A percentile compares a stretch with the other conserved stretches of the same genome.
These are phyloP conservation scores for Penicillium taxi DNA, from an alignment of 495 filamentous ascomycete genomes.

Conservation along the genomic window DNA sequence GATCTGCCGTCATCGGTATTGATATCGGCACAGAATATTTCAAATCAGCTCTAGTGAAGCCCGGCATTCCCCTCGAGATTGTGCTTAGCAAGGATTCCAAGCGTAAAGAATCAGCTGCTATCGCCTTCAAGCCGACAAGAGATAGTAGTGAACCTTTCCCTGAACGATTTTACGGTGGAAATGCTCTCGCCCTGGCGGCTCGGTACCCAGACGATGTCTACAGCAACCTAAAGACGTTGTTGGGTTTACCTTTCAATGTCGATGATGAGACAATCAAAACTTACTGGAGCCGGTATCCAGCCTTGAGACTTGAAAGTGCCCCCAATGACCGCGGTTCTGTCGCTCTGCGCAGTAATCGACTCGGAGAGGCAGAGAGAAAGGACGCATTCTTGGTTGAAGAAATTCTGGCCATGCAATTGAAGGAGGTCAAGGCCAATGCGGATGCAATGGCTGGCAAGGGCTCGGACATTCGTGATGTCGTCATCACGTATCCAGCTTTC, in stretches of 20 bases:
- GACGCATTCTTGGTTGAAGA: conserved; percentile 83
- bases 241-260: conserved; percentile 56
- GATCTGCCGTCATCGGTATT: conserved; percentile 76
- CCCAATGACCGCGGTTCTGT: conserved; percentile 57
- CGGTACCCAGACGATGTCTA: conserved; percentile 91
- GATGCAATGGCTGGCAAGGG: conserved; percentile 77
- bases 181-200: conserved; percentile 79
- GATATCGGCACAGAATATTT: conserved; percentile 96
- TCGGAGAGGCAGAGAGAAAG: conserved; percentile 53
- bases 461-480: conserved; percentile 63
- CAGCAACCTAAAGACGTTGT: conserved; percentile 78
- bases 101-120: conserved; percentile 85
- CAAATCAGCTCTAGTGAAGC: conserved; percentile 94
- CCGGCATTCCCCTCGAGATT: conserved; percentile 95
- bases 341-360: conserved; percentile 66
- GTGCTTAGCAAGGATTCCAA: conserved; percentile 98
- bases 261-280: conserved; percentile 53
- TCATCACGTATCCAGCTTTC: conserved; percentile 88
- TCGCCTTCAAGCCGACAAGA: conserved; percentile 82
- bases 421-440: conserved; percentile 79
- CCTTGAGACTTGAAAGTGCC: conserved; percentile 36
- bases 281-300: conserved; percentile 67
- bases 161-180: conserved; percentile 83
- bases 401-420: conserved; percentile 91
- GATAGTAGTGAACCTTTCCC: conserved; percentile 58